These are phyloP conservation scores for Podila verticillata DNA, from an alignment of 192 early-diverging fungal genomes.

Conservation along the genomic window DNA sequence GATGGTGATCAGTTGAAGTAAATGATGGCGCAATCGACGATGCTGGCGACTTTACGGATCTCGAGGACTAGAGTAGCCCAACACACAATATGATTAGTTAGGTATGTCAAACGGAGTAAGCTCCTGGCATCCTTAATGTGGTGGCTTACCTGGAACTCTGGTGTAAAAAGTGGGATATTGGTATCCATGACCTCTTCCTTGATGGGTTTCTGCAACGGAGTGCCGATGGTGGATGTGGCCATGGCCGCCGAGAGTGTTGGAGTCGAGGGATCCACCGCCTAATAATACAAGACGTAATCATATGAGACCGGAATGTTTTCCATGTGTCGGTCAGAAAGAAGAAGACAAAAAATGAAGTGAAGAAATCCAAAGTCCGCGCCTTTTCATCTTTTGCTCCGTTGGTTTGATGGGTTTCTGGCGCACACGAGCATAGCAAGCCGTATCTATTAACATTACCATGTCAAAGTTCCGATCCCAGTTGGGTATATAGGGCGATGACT, in stretches of 20 bases:
- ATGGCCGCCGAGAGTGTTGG: slow-evolving; percentile 14
- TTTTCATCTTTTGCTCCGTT: neutral
- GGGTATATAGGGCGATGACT: neutral
- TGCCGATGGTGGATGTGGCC: slow-evolving; percentile 1
- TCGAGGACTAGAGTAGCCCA: slow-evolving; percentile 6
- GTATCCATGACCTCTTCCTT: slow-evolving; percentile 29
- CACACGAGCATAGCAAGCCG: neutral
- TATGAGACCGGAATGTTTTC: neutral
- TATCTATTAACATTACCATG: slow-evolving; percentile 15
- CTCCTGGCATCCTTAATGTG: neutral
- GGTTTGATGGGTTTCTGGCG: neutral
- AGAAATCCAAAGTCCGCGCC: neutral
- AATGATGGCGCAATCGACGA: slow-evolving; percentile 43
- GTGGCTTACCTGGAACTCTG: slow-evolving; percentile 31
- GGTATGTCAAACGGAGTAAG: neutral
- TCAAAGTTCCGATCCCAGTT: slow-evolving; percentile 24
- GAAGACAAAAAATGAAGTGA: neutral
- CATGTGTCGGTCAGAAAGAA: neutral
- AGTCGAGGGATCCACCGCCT: slow-evolving; percentile 25
- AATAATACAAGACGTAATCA: neutral
- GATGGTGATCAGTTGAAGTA: slow-evolving; percentile 24
- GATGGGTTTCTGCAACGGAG: slow-evolving; percentile 12
- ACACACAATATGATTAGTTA: neutral
- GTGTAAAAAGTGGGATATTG: slow-evolving; percentile 21
- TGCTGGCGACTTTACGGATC: slow-evolving; percentile 27